These are phyloP conservation scores for Aspergillus quadricinctus DNA, from an alignment of 2,329 filamentous ascomycete species.

Conservation along the genomic window DNA sequence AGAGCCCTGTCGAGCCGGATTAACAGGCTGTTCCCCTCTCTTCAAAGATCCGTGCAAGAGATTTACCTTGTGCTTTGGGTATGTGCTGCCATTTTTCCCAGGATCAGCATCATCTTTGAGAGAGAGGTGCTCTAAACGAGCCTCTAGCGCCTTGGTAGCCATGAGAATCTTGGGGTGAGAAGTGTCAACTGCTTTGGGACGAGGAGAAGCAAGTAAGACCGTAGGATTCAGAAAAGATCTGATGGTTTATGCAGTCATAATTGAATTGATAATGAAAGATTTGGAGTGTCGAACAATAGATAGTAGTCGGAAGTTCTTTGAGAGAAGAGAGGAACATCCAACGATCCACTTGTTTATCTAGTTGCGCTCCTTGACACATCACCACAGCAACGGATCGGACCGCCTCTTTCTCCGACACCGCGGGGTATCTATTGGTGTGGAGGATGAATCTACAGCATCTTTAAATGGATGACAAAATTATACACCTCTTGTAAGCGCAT, in stretches of 20 bases:
- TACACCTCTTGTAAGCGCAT: background rate
- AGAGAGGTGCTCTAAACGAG: conserved; percentile 83
- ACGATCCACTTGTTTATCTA: conserved; percentile 16
- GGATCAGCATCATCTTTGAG: conserved; percentile 83
- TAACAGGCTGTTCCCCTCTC: conserved; percentile 9
- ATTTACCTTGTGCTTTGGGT: conserved; percentile 73
- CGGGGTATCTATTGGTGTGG: conserved; percentile 18
- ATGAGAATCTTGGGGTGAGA: conserved; percentile 42
- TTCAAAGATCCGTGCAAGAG: background rate
- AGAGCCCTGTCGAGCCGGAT: conserved; percentile 36
- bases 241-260: conserved; percentile 10
- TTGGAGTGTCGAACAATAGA: background rate
- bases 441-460: background rate
- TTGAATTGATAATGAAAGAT: conserved; percentile 1
- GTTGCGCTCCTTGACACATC: conserved; percentile 8
- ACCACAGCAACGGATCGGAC: conserved; percentile 28
- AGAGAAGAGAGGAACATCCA: conserved; percentile 7
- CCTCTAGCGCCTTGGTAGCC: conserved; percentile 75
- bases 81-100: conserved; percentile 49
- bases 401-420: conserved; percentile 29
- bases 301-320: background rate
- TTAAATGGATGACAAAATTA: background rate
- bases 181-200: conserved; percentile 3
- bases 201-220: conserved; percentile 5
- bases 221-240: background rate